Conservation (phyloP, 2,329 filamentous ascomycete genomes). For the Hypoxylon sp. region DNA sequence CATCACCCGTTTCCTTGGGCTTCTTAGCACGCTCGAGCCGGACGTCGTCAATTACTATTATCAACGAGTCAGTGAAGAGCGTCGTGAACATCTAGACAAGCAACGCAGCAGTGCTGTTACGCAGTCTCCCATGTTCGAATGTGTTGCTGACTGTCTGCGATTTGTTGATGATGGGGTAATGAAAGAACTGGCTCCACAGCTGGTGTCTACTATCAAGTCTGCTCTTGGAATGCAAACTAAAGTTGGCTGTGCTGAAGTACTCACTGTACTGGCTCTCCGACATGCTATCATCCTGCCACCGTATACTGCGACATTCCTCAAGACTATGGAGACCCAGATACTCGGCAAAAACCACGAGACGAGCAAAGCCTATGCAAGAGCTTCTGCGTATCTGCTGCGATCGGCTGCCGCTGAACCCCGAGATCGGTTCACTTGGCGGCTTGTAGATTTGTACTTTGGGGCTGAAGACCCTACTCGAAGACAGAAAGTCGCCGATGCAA, state of each 20-base stretch:
- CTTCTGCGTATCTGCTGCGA: conserved; percentile 85
- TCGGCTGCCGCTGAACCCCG: conserved; percentile 63
- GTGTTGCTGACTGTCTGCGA: conserved; percentile 89
- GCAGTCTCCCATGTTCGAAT: conserved; percentile 89
- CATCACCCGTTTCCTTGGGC: conserved; percentile 81
- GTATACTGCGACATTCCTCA: conserved; percentile 80
- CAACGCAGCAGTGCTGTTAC: conserved; percentile 84
- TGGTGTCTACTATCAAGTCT: conserved; percentile 84
- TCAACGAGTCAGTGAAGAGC: conserved; percentile 87
- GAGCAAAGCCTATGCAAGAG: conserved; percentile 86
- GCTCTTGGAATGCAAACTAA: conserved; percentile 94
- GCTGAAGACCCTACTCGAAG: conserved; percentile 82
- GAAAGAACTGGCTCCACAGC: conserved; percentile 74
- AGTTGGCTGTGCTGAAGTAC: conserved; percentile 86
- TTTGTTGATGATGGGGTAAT: conserved; percentile 84
- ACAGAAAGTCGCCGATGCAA: conserved; percentile 82
- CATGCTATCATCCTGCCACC: conserved; percentile 80
- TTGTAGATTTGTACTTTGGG: conserved; percentile 80
- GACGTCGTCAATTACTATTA: conserved; percentile 93
- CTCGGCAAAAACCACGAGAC: conserved; percentile 96
- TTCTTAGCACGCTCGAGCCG: conserved; percentile 89
- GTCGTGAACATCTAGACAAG: conserved; percentile 90
- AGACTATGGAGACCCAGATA: conserved; percentile 81
- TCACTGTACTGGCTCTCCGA: conserved; percentile 86
- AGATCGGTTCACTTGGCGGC: conserved; percentile 62